Percentiles rank a stretch among this genome's conserved stretches.
Conservation (phyloP, 1,139 yeast genomes). For the Tardiomyces digboiensis region DNA sequence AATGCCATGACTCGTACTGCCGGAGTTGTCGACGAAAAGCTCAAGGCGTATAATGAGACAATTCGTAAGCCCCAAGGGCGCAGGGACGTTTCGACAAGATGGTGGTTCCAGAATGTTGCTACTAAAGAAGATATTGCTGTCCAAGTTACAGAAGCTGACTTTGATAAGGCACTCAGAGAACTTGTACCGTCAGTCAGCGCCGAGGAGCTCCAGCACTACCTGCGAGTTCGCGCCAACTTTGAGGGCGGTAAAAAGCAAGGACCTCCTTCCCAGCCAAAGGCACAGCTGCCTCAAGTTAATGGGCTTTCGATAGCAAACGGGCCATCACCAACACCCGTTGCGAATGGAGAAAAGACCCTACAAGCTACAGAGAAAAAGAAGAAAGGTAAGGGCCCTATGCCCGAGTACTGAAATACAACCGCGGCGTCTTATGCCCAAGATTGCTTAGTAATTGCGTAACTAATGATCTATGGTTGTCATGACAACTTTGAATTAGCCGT, state of each 20-base stretch:
- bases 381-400: not conserved
- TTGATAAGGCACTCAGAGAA: constrained; percentile 59
- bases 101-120: constrained; percentile 91
- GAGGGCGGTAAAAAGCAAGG: constrained; percentile 30
- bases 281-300: no score
- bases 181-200: constrained; percentile 80
- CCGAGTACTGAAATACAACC: not conserved
- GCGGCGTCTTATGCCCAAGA: no score
- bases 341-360: no score
- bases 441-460: no score
- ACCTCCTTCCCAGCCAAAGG: no score
- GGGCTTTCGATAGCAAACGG: no score
- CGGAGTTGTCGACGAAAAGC: constrained; percentile 57
- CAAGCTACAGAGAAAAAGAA: not conserved
- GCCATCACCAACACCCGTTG: no score
- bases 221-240: constrained; percentile 66
- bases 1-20: constrained; percentile 94
- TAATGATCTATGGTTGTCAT: no score
- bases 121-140: constrained; percentile 59
- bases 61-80: constrained; percentile 15
- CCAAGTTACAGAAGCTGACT: constrained; percentile 60
- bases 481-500: no score
- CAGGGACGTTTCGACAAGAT: constrained; percentile 47
- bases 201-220: constrained; percentile 77
- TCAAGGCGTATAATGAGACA: constrained; percentile 43